Conservation (phyloP, 257 asterid species). For the Plantago ovata region DNA sequence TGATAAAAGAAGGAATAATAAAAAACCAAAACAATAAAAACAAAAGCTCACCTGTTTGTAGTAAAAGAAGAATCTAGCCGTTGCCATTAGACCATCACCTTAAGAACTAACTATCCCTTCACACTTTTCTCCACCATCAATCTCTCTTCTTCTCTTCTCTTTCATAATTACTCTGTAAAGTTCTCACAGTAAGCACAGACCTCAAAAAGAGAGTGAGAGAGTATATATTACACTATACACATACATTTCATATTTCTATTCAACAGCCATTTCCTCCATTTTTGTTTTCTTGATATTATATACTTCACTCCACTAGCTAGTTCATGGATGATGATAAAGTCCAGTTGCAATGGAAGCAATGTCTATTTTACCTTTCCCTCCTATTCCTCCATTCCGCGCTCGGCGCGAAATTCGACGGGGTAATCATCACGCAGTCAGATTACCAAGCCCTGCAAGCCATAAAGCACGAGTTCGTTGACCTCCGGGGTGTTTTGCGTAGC, state of each 20-base stretch:
- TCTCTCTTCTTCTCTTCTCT: not conserved
- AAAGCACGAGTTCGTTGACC: conserved; percentile 45
- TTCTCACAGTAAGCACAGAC: not conserved
- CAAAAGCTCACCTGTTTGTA: not conserved
- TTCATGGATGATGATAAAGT: conserved; percentile 9
- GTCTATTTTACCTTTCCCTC: conserved; percentile 22
- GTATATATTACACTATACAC: not conserved
- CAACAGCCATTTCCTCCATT: not conserved
- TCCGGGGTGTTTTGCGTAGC: conserved; percentile 48
- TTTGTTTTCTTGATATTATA: not conserved
- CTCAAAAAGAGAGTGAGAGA: not conserved
- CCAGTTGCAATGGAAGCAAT: conserved; percentile 20
- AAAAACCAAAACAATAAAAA: not conserved
- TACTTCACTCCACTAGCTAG: too few relatives aligned
- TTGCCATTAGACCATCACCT: conserved; percentile 23
- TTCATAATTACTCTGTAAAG: conserved; percentile 8
- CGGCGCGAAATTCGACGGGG: conserved; percentile 36
- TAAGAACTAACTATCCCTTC: not conserved
- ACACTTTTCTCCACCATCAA: not conserved
- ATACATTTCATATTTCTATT: not conserved
- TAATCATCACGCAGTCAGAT: conserved; percentile 38
- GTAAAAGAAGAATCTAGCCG: conserved; percentile 30
- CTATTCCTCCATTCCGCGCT: conserved; percentile 18
- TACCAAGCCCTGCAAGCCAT: conserved; percentile 41
- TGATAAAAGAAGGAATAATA: not conserved